A percentile compares a stretch with the other conserved stretches of the same genome.
phyloP scores from a whole-genome alignment of 73 alveolate genomes.

The Durusdinium trenchii region DNA sequence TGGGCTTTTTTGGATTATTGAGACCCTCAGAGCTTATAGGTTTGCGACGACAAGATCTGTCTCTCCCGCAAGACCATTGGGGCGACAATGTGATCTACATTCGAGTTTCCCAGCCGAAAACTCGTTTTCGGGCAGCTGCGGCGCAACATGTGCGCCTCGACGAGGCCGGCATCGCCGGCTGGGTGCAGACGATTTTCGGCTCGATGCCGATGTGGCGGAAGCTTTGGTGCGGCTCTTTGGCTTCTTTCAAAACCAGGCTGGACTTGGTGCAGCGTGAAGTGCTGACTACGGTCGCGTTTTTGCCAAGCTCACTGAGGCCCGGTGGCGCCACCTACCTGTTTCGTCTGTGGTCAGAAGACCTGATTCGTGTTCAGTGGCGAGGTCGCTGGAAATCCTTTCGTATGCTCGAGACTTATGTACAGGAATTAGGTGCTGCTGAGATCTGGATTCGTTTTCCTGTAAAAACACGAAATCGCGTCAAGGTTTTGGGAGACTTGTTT shows the following conservation, averaged over 20 bases:
- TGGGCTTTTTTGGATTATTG: neutral
- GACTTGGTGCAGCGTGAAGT: neutral
- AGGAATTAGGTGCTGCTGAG: neutral
- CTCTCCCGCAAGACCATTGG: neutral
- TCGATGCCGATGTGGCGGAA: neutral
- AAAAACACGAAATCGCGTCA: neutral
- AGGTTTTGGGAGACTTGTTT: neutral
- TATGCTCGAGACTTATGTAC: neutral
- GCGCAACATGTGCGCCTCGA: neutral
- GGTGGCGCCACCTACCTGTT: conserved; percentile 4
- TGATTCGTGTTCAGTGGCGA: neutral
- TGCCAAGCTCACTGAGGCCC: neutral
- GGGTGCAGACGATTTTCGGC: neutral
- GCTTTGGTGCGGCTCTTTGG: neutral
- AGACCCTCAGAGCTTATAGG: neutral
- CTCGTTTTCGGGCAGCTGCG: neutral
- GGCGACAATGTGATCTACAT: neutral
- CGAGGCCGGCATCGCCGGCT: neutral
- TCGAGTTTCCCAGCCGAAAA: neutral
- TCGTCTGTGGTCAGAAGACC: neutral
- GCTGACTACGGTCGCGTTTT: neutral
- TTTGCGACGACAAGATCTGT: neutral
- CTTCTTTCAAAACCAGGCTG: neutral
- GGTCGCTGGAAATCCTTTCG: neutral
- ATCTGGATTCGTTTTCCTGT: neutral